A percentile compares a stretch with the other conserved stretches of the same genome.
Conservation (phyloP, 2,329 filamentous ascomycete species). For the Cladorrhinum sp. region DNA sequence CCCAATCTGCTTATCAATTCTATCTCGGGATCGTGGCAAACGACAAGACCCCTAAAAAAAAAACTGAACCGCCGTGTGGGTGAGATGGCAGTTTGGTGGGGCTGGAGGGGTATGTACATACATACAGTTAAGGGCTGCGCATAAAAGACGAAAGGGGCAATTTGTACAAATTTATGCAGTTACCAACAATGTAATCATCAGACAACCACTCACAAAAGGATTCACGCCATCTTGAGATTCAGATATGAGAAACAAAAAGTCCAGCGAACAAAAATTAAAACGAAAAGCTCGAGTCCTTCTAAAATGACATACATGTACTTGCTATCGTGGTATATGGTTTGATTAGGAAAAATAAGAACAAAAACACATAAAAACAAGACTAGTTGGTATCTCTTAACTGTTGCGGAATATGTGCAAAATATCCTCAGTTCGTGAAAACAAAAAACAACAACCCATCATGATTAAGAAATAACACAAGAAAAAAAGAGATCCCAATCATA, state of each 20-base stretch:
- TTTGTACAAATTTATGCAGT: too few relatives aligned
- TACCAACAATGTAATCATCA: too few relatives aligned
- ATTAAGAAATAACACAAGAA: not conserved
- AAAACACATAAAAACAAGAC: not conserved
- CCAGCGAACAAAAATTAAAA: not conserved
- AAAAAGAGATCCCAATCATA: not conserved
- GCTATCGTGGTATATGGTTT: conserved; percentile 9
- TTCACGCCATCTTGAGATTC: too few relatives aligned
- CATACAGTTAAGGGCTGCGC: too few relatives aligned
- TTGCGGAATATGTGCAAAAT: not conserved
- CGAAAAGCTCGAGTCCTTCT: not conserved
- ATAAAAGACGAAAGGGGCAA: too few relatives aligned
- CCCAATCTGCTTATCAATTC: not conserved
- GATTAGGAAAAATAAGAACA: not conserved
- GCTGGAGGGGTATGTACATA: conserved; percentile 2
- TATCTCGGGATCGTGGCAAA: not conserved
- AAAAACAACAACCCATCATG: not conserved
- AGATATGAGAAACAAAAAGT: too few relatives aligned
- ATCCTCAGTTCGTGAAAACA: not conserved
- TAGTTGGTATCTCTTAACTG: conserved; percentile 9
- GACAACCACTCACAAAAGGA: too few relatives aligned
- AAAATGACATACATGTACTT: conserved; percentile 4
- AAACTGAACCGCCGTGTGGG: too few relatives aligned
- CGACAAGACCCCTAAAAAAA: too few relatives aligned
- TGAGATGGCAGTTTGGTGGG: not conserved